Evolutionary conservation across 495 filamentous ascomycete genomes (phyloP).

Genomic region (Cryomyces minteri): DNA sequence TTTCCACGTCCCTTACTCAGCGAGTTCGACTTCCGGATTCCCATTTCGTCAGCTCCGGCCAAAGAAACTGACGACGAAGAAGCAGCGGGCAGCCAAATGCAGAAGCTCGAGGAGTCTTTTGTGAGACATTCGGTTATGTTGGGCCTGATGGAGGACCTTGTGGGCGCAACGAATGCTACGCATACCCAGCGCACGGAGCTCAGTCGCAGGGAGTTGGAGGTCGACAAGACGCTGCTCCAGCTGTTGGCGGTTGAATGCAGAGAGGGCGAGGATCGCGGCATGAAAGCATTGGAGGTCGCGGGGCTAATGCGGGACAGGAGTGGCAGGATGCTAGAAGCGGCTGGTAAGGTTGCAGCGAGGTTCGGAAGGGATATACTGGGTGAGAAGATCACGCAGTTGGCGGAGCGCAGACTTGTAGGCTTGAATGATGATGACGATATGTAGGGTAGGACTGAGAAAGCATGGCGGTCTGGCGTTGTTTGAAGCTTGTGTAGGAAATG

Average conservation of each 20-base stretch:
- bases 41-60: slow-evolving; percentile 35
- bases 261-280: slow-evolving; percentile 78
- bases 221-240: slow-evolving; percentile 79
- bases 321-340: slow-evolving; percentile 73
- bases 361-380: slow-evolving; percentile 59
- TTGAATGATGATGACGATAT: slow-evolving; percentile 30
- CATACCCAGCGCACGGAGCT: slow-evolving; percentile 48
- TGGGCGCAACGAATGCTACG: slow-evolving; percentile 37
- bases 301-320: slow-evolving; percentile 56
- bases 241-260: slow-evolving; percentile 79
- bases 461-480: no score
- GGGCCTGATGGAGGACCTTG: slow-evolving; percentile 51
- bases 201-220: slow-evolving; percentile 49
- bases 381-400: slow-evolving; percentile 73
- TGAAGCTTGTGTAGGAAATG: no score
- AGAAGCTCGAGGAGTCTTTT: slow-evolving; percentile 53
- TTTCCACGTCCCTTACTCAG: slow-evolving; percentile 83
- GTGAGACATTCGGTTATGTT: slow-evolving; percentile 55
- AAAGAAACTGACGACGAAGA: slow-evolving; percentile 22
- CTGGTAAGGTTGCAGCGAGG: slow-evolving; percentile 62
- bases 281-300: slow-evolving; percentile 83
- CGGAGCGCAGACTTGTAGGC: slow-evolving; percentile 41
- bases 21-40: slow-evolving; percentile 86
- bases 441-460: neutral
- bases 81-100: slow-evolving; percentile 4